phyloP scores from a whole-genome alignment of 768 basidiomycete species.

The Cystofilobasidium capitatum region DNA sequence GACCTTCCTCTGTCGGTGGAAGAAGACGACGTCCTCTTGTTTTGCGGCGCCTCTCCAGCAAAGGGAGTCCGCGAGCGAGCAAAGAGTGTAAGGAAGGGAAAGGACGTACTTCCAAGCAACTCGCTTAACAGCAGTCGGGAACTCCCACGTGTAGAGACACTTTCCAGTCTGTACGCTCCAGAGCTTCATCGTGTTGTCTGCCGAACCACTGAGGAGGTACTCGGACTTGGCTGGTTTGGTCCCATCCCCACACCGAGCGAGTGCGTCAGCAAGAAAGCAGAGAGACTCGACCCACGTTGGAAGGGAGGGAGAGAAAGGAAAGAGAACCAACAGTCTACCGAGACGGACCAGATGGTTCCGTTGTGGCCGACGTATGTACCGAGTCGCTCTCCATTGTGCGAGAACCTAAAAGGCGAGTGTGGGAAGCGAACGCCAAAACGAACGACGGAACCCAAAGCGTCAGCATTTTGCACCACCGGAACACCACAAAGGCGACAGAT shows the following conservation, averaged over 20 bases:
- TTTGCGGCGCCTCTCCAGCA: too few relatives aligned
- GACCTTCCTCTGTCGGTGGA: background rate
- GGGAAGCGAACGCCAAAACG: too few relatives aligned
- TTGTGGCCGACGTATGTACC: constrained; percentile 96
- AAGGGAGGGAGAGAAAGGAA: background rate
- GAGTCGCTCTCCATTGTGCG: constrained; percentile 91
- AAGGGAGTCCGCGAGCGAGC: background rate
- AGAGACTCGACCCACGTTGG: background rate
- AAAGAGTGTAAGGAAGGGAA: background rate
- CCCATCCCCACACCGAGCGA: too few relatives aligned
- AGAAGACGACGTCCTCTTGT: background rate
- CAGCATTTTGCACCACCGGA: too few relatives aligned
- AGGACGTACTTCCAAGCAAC: constrained; percentile 55
- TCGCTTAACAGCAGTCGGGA: constrained; percentile 93
- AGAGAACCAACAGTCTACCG: constrained; percentile 54
- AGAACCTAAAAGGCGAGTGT: constrained; percentile 33
- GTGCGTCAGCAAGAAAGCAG: too few relatives aligned
- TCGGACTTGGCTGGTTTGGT: constrained; percentile 68
- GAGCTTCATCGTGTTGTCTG: constrained; percentile 83
- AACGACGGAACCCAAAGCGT: too few relatives aligned
- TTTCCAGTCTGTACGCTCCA: constrained; percentile 86
- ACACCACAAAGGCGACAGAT: too few relatives aligned
- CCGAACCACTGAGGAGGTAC: constrained; percentile 81
- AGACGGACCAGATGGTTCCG: constrained; percentile 92
- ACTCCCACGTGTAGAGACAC: constrained; percentile 91